Percentiles rank a stretch among this genome's conserved stretches.
Conservation (phyloP, 106 monocot genomes). For the Platanthera zijinensis region DNA sequence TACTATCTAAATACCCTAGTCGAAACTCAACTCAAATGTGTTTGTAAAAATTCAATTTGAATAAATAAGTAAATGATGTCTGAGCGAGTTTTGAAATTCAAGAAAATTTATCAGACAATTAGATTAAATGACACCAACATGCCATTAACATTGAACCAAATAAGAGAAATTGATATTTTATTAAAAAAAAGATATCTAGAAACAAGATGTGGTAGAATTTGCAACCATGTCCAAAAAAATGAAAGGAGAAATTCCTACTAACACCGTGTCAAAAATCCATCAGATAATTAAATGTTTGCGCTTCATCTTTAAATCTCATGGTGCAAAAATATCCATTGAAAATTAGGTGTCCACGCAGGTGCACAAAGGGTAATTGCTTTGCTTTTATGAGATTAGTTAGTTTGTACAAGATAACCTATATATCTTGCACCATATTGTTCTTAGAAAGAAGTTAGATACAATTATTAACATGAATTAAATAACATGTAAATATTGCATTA, state of each 20-base stretch:
- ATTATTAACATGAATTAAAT: neutral
- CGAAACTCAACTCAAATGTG: too few species aligned
- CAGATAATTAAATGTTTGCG: neutral
- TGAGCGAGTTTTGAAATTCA: too few species aligned
- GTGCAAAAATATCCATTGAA: neutral
- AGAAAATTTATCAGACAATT: too few species aligned
- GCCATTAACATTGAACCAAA: too few species aligned
- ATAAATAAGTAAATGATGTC: too few species aligned
- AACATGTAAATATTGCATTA: neutral
- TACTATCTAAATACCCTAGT: too few species aligned
- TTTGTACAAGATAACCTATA: neutral
- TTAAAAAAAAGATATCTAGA: neutral
- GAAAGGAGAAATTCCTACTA: neutral
- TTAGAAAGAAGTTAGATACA: neutral
- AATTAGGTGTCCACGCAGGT: neutral
- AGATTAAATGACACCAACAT: too few species aligned
- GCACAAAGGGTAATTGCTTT: neutral
- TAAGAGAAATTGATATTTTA: neutral
- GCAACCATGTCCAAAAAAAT: neutral
- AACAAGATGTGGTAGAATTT: neutral
- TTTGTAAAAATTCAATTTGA: too few species aligned
- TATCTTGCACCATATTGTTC: neutral
- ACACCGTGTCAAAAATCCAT: neutral
- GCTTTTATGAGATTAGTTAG: neutral
- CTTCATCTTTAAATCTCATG: neutral